Base-by-base conservation (phyloP, 306 rosid species). In the Cicer cuneatum region DNA sequence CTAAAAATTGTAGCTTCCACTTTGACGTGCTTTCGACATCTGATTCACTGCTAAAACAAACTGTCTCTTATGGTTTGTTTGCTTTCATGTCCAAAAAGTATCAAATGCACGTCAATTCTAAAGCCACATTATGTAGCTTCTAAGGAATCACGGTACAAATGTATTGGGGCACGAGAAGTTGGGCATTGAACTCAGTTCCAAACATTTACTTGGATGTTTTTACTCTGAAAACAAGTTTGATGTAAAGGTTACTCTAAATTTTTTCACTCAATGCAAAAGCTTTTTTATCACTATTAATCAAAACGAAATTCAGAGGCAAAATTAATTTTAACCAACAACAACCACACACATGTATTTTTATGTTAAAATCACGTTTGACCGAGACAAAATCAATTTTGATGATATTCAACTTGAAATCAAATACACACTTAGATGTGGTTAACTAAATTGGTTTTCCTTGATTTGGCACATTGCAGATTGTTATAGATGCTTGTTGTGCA, bases 401-500 rank as follows among this genome's bases (percentile, higher is more conserved):
- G 5, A 51, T 15, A 51, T 15, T 52, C 29, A 16, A 7, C 10
- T 0, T 53, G 11, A 53, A 18, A 53, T 53, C 60, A 18, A 53
- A 18, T 19, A 18, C 59, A 53, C 59, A 18, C 35, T 10, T 49
- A 49, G 57, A 51, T 7, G 10, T 15, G 24, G 57, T 15, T 15
- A 7, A n/a, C 57, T 5, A 7, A 51, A 51, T 57, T 69, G 49
- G 7, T 62, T 59, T 24, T 47, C 60, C 24, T 70, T 66, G 53
- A 24, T 49, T 75, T 85, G 74, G 47, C 16, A 48, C n/a, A 66
- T 84, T 84, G 89, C 86, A 93, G 98, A 68, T 93, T 80, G 87
- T 84, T 21, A 93, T 93, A 85, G 98, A 93, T 71, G 86, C 97
- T 68, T 93, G 97, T 82, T 93, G 98, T 85, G 96, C 97, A 51